Evolutionary conservation across 768 basidiomycete genomes (phyloP).

Genomic region (Naganishia vishniacii): DNA sequence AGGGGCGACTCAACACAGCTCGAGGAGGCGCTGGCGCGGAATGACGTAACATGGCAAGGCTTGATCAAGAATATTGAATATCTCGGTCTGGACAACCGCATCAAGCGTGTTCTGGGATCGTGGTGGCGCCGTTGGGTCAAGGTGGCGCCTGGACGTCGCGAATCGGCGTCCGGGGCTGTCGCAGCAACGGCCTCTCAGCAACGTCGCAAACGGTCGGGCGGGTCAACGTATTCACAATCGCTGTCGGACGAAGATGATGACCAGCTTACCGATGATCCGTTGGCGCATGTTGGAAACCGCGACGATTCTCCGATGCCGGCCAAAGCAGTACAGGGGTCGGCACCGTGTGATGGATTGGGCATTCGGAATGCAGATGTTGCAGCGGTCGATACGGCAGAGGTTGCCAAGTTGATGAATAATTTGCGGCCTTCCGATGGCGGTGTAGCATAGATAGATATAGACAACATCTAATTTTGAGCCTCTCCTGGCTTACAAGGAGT

Average conservation of each 20-base stretch:
- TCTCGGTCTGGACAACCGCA: constrained; percentile 66
- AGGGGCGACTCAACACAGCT: constrained; percentile 66
- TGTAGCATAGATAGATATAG: not conserved
- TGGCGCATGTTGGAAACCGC: not conserved
- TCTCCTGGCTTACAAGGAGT: too few species aligned
- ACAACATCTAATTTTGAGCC: not conserved
- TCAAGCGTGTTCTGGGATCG: constrained; percentile 68
- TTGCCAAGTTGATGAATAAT: constrained; percentile 16
- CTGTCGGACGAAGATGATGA: constrained; percentile 10
- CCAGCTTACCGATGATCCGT: not conserved
- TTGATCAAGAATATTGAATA: constrained; percentile 85
- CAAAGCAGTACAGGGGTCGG: not conserved
- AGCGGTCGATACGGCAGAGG: not conserved
- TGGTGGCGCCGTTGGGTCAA: constrained; percentile 66
- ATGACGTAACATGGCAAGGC: constrained; percentile 73
- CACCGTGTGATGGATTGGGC: not conserved
- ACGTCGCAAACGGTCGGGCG: constrained; percentile 1
- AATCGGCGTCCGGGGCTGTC: not conserved
- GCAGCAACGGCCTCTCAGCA: constrained; percentile 8
- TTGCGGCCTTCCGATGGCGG: not conserved
- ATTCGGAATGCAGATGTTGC: not conserved
- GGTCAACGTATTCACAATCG: constrained; percentile 4
- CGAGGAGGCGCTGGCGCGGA: constrained; percentile 61
- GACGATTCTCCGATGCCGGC: not conserved
- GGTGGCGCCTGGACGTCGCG: constrained; percentile 32